Percentiles rank a stretch among this genome's conserved stretches.
Evolutionary conservation across 2,329 filamentous ascomycete genomes (phyloP).

Genomic region (Tricladium varicosporioides): DNA sequence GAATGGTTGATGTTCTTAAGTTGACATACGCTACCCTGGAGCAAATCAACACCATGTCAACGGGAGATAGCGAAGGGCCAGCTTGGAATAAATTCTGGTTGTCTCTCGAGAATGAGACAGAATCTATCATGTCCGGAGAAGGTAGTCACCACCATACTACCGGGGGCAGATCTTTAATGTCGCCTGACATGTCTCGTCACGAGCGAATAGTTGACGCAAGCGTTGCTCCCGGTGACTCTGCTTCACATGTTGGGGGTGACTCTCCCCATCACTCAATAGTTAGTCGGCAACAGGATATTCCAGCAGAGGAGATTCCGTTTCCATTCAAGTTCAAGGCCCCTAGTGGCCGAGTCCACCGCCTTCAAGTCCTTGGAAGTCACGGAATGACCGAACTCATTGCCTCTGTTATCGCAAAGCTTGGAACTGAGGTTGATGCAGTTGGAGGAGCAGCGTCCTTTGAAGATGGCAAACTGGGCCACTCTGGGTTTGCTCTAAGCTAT

Average conservation of each 20-base stretch:
- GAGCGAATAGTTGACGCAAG: constrained; percentile 72
- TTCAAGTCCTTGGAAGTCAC: constrained; percentile 78
- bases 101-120: constrained; percentile 82
- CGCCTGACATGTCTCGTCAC: constrained; percentile 68
- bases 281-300: constrained; percentile 51
- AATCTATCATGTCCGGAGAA: constrained; percentile 93
- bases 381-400: constrained; percentile 78
- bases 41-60: constrained; percentile 94
- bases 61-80: constrained; percentile 84
- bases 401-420: constrained; percentile 80
- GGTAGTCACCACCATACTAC: constrained; percentile 69
- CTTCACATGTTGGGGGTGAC: constrained; percentile 83
- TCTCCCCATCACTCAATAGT: constrained; percentile 68
- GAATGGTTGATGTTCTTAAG: constrained; percentile 98
- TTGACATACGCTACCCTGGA: constrained; percentile 97
- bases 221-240: constrained; percentile 89
- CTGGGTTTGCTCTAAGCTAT: constrained; percentile 91
- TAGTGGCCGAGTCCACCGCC: constrained; percentile 85
- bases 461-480: constrained; percentile 71
- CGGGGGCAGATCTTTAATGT: constrained; percentile 74
- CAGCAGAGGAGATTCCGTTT: constrained; percentile 74
- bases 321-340: constrained; percentile 99
- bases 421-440: constrained; percentile 76
- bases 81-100: constrained; percentile 99
- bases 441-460: constrained; percentile 77